These are phyloP conservation scores for Pseudogymnoascus sp. DNA, from an alignment of 2,329 filamentous ascomycete genomes.

Conservation along the genomic window DNA sequence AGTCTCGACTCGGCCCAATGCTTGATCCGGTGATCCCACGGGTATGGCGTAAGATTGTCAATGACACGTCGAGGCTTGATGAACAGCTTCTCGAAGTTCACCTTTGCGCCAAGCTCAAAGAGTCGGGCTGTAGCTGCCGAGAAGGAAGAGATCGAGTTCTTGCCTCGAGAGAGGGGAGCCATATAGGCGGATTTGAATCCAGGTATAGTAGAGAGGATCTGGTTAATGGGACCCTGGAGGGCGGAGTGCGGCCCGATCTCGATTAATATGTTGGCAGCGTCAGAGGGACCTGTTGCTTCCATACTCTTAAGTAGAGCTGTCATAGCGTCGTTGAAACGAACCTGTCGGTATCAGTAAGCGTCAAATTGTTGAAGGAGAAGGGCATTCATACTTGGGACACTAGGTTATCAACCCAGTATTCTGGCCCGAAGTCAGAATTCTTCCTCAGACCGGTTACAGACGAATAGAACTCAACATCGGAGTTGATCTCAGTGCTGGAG, in stretches of 20 bases:
- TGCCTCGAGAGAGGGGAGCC: constrained; percentile 13
- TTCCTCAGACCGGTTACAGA: not conserved
- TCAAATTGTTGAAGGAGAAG: constrained; percentile 23
- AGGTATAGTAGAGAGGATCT: constrained; percentile 16
- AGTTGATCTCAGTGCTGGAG: not conserved
- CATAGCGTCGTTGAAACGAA: constrained; percentile 36
- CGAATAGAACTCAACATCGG: not conserved
- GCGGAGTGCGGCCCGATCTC: constrained; percentile 29
- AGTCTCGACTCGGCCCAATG: constrained; percentile 47
- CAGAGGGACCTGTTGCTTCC: not conserved
- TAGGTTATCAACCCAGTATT: constrained; percentile 39
- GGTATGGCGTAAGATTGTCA: constrained; percentile 28
- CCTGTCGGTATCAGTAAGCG: constrained; percentile 26
- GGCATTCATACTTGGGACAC: constrained; percentile 31
- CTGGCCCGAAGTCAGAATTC: constrained; percentile 7
- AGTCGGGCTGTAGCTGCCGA: constrained; percentile 13
- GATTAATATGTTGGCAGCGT: constrained; percentile 2
- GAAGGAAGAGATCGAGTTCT: constrained; percentile 13
- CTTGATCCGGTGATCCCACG: constrained; percentile 42
- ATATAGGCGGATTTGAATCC: constrained; percentile 10
- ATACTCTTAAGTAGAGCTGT: constrained; percentile 14
- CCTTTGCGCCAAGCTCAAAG: constrained; percentile 11
- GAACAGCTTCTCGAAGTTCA: not conserved
- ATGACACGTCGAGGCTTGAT: not conserved
- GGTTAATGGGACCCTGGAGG: constrained; percentile 24